phyloP scores from a whole-genome alignment of 2,329 filamentous ascomycete genomes.

The Trichophyton schoenleinii region DNA sequence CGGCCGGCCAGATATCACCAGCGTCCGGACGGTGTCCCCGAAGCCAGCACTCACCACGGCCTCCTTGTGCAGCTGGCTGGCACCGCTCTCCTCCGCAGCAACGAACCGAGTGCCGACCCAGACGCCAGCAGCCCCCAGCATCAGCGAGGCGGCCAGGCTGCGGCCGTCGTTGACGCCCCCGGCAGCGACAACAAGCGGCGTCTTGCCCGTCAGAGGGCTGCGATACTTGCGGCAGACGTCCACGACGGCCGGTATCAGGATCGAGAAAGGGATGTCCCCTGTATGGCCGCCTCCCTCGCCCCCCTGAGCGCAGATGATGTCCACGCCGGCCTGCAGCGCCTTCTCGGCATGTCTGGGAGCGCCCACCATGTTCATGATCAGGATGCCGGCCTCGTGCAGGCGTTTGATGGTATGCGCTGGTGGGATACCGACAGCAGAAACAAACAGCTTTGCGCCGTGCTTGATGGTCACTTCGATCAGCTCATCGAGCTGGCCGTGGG shows the following conservation, averaged over 20 bases:
- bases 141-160: slow-evolving; percentile 65
- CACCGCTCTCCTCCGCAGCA: slow-evolving; percentile 66
- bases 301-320: slow-evolving; percentile 84
- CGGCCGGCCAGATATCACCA: slow-evolving; percentile 72
- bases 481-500: slow-evolving; percentile 73
- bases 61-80: slow-evolving; percentile 69
- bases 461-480: slow-evolving; percentile 76
- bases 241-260: slow-evolving; percentile 75
- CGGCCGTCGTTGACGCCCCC: slow-evolving; percentile 78
- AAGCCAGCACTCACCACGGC: slow-evolving; percentile 69
- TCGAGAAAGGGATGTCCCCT: slow-evolving; percentile 71
- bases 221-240: slow-evolving; percentile 65
- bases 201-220: slow-evolving; percentile 55
- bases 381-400: slow-evolving; percentile 64
- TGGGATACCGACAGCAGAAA: slow-evolving; percentile 78
- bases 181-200: slow-evolving; percentile 73
- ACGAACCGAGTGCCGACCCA: slow-evolving; percentile 96
- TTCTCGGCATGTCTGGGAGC: slow-evolving; percentile 85
- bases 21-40: slow-evolving; percentile 66
- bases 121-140: slow-evolving; percentile 77
- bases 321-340: slow-evolving; percentile 72
- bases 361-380: slow-evolving; percentile 97
- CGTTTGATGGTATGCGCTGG: slow-evolving; percentile 59
- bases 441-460: slow-evolving; percentile 73
- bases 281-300: slow-evolving; percentile 91